A percentile compares a stretch with the other conserved stretches of the same genome.
These are phyloP conservation scores for Daldinia caldariorum DNA, from an alignment of 495 filamentous ascomycete genomes.

Conservation along the genomic window DNA sequence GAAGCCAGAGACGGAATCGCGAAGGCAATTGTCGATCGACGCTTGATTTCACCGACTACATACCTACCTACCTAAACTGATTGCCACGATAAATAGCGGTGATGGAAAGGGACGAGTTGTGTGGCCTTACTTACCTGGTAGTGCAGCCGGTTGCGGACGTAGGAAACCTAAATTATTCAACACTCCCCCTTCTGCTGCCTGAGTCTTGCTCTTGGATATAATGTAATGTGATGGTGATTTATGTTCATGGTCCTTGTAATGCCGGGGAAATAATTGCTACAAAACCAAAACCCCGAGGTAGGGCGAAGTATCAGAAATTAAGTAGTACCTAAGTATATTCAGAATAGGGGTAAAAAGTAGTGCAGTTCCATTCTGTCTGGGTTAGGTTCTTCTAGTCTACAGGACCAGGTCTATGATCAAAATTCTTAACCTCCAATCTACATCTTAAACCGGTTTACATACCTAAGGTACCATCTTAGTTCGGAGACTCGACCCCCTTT, in stretches of 20 bases:
- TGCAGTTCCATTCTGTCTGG: constrained; percentile 37
- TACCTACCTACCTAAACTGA: not conserved
- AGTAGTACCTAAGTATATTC: too few relatives aligned
- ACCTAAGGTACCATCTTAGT: not conserved
- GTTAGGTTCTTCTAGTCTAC: constrained; percentile 3
- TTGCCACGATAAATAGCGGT: not conserved
- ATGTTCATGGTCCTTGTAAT: not conserved
- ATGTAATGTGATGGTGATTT: not conserved
- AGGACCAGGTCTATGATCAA: not conserved
- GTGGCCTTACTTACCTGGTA: constrained; percentile 10
- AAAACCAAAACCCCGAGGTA: not conserved
- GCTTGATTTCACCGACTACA: not conserved
- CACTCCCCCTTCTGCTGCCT: constrained; percentile 2
- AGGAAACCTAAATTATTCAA: constrained; percentile 45
- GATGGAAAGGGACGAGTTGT: not conserved
- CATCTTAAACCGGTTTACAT: not conserved
- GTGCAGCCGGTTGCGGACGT: constrained; percentile 27
- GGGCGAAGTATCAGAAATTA: too few relatives aligned
- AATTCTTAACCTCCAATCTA: not conserved
- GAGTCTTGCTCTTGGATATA: not conserved
- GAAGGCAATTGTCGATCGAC: not conserved
- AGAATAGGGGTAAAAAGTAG: constrained; percentile 15
- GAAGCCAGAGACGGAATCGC: not conserved
- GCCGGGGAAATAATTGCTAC: not conserved
- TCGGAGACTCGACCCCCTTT: not conserved